These are phyloP conservation scores for Graphiopsis chlorocephala DNA, from an alignment of 2,329 filamentous ascomycete genomes.

Conservation along the genomic window DNA sequence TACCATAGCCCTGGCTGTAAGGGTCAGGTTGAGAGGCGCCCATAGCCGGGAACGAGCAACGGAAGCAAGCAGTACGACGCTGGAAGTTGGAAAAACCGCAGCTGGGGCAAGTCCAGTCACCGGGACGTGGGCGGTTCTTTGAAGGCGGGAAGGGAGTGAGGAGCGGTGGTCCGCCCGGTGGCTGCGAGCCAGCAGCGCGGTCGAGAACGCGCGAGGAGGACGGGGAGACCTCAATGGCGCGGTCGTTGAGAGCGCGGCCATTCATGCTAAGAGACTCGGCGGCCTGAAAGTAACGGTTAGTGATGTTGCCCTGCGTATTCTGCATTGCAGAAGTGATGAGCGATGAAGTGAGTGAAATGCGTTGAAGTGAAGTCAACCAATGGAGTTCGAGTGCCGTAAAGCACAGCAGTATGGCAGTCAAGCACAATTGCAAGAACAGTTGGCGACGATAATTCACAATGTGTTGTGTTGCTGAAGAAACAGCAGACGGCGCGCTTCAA, in stretches of 20 bases:
- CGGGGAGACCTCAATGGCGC: constrained; percentile 97
- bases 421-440: neutral
- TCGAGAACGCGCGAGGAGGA: constrained; percentile 96
- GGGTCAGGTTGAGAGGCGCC: constrained; percentile 67
- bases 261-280: constrained; percentile 99
- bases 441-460: constrained; percentile 18
- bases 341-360: constrained; percentile 17
- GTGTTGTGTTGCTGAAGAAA: constrained; percentile 11
- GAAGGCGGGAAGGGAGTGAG: constrained; percentile 96
- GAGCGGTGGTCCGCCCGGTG: constrained; percentile 52
- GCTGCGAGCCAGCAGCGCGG: constrained; percentile 70
- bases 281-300: constrained; percentile 57
- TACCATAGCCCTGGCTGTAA: constrained; percentile 51
- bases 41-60: constrained; percentile 97
- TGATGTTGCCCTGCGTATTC: neutral
- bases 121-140: constrained; percentile 95
- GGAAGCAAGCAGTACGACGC: constrained; percentile 95
- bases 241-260: constrained; percentile 93
- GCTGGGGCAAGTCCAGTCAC: constrained; percentile 98
- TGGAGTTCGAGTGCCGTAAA: neutral
- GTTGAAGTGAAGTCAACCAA: neutral
- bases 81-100: constrained; percentile 99
- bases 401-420: neutral
- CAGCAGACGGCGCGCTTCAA: neutral
- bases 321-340: constrained; percentile 6